Evolutionary conservation across 2,329 filamentous ascomycete genomes (phyloP).

Genomic region (Diaporthe longicolla): DNA sequence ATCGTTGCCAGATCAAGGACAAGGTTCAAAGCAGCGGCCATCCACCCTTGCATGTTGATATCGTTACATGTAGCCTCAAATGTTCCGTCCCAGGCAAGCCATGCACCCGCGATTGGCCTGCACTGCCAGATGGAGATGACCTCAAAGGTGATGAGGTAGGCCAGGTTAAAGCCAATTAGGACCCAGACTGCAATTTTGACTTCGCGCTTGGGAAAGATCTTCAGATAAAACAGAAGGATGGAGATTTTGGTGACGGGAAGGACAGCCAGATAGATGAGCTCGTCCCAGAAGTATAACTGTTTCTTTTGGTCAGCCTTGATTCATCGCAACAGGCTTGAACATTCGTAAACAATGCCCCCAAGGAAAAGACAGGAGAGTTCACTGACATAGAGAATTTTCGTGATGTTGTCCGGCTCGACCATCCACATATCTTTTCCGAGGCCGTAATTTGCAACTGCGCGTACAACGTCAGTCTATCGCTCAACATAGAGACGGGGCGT

Average conservation of each 20-base stretch:
- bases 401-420: constrained; percentile 58
- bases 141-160: constrained; percentile 48
- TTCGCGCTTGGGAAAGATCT: constrained; percentile 50
- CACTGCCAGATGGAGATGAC: constrained; percentile 51
- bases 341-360: not conserved
- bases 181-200: constrained; percentile 47
- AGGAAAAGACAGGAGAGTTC: not conserved
- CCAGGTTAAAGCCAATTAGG: constrained; percentile 50
- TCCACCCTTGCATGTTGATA: constrained; percentile 52
- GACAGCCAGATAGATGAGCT: constrained; percentile 50
- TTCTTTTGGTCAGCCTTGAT: not conserved
- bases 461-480: not conserved
- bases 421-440: constrained; percentile 62
- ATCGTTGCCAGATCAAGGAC: constrained; percentile 50
- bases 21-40: constrained; percentile 52
- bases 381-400: constrained; percentile 55
- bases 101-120: constrained; percentile 49
- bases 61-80: constrained; percentile 50
- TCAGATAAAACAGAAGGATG: constrained; percentile 55
- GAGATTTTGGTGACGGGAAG: constrained; percentile 53
- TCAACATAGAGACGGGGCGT: no score
- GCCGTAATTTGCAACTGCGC: constrained; percentile 54
- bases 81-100: constrained; percentile 52
- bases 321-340: not conserved
- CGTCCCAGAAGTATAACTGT: constrained; percentile 51